Base-by-base conservation (phyloP, 768 basidiomycete genomes). In the Daedaleopsis nitida region DNA sequence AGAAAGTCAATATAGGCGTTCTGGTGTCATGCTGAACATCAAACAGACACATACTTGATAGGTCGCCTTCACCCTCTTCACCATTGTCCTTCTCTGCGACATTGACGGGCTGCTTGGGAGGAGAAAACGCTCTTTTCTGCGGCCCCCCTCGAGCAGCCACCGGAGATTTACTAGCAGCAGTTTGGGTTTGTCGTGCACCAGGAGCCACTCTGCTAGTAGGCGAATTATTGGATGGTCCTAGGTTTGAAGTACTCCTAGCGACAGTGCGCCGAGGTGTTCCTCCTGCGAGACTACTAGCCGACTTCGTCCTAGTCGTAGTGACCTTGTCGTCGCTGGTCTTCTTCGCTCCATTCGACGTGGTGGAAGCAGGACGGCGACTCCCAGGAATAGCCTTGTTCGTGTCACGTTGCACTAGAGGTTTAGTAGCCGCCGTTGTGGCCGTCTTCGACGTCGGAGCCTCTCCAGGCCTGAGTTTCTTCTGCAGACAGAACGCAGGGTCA, bases 391-490 rank as follows among this genome's bases (percentile, higher is more conserved):
- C 58, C 51, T 62, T 70, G 62, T 69, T 68, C 17, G 61, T 62
- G 49, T 67, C 67, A 23, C 66, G 60, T 52, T 67, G 69, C 10
- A 60, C 63, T 8, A 70, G 59, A 5, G 67, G 65, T 55, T 66
- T 69, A n/a, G 60, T 69, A 54, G 67, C 69, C 8, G 69, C 62
- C 14, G 69, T 64, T 3, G 57, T 24, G 14, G 55, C 23, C 5
- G 52, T 23, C 39, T 65, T 62, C 1, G 60, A 12, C 6, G 34
- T 27, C 27, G 57, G 44, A 5, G 55, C 53, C 32, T 66, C 67
- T 35, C 62, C 67, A 1, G 57, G 44, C 42, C 66, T 68, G 10
- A 66, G 58, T 48, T 69, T 72, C 45, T 56, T 64, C 70, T 72
- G 53, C 17, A 32, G 21, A 14, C 27, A 7, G 27, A 37, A 37